A percentile compares a stretch with the other conserved stretches of the same genome.
phyloP scores from a whole-genome alignment of 768 basidiomycete species.

The Suillus occidentalis region DNA sequence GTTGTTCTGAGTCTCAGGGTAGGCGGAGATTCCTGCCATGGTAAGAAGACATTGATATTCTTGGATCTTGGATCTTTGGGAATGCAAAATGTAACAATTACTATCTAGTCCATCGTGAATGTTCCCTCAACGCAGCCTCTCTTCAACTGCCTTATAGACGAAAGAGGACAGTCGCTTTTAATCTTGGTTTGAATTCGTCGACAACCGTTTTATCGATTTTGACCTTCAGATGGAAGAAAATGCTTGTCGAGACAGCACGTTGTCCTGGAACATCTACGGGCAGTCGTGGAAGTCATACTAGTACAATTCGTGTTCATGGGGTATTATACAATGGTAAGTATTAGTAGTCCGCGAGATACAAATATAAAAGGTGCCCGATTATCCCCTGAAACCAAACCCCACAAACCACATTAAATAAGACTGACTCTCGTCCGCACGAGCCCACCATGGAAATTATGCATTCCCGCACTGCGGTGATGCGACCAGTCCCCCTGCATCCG shows the following conservation, averaged over 20 bases:
- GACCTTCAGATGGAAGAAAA: no score
- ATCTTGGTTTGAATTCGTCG: no score
- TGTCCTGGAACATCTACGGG: no score
- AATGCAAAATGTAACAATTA: background rate
- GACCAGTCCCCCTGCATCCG: constrained; percentile 88
- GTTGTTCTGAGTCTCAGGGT: constrained; percentile 52
- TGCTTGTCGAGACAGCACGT: no score
- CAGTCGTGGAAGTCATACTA: no score
- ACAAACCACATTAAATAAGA: constrained; percentile 52
- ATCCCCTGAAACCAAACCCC: background rate
- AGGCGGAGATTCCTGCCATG: background rate
- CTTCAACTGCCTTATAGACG: no score
- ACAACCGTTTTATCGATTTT: no score
- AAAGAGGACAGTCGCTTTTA: no score
- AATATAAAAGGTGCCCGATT: background rate
- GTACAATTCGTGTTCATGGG: no score
- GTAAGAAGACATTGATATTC: background rate
- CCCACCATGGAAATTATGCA: constrained; percentile 89
- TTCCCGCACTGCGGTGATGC: constrained; percentile 78
- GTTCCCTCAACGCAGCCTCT: no score
- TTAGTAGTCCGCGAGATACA: background rate
- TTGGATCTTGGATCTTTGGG: background rate
- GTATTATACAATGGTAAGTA: background rate
- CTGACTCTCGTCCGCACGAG: constrained; percentile 76
- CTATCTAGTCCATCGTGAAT: no score